Conservation (phyloP, 2,329 filamentous ascomycete species). For the Cadophora sp. region DNA sequence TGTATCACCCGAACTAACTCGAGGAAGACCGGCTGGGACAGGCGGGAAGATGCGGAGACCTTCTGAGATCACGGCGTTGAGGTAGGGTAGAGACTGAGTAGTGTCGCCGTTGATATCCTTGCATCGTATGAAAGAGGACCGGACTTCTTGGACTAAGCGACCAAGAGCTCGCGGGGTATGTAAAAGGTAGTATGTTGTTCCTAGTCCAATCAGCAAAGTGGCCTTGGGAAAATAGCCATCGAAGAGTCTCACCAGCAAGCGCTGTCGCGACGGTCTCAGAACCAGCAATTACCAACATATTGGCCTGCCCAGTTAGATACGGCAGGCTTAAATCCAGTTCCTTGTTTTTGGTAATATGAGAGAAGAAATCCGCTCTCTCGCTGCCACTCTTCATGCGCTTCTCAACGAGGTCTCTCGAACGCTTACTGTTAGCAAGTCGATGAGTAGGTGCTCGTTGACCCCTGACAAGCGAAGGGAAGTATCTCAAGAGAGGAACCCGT, state of each 20-base stretch:
- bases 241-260: background rate
- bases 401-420: background rate
- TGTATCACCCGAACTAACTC: slow-evolving; percentile 16
- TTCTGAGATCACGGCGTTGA: slow-evolving; percentile 23
- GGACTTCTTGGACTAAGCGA: background rate
- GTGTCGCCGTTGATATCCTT: background rate
- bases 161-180: background rate
- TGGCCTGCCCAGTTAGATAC: background rate
- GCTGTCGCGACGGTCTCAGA: background rate
- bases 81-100: slow-evolving; percentile 17
- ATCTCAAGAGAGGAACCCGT: slow-evolving; percentile 1
- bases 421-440: background rate
- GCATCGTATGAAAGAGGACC: background rate
- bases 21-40: slow-evolving; percentile 17
- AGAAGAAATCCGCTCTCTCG: background rate
- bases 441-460: background rate
- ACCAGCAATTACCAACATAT: slow-evolving; percentile 4
- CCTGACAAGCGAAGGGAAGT: slow-evolving; percentile 1
- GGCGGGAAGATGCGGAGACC: slow-evolving; percentile 22
- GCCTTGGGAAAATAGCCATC: no score
- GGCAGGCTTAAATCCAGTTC: background rate
- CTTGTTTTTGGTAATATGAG: background rate
- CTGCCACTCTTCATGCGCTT: background rate
- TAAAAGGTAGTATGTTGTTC: background rate
- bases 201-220: background rate